Percentiles rank a stretch among this genome's conserved stretches.
Conservation (phyloP, 805 yeast genomes). For the Tetrapisispora nanseiensis region DNA sequence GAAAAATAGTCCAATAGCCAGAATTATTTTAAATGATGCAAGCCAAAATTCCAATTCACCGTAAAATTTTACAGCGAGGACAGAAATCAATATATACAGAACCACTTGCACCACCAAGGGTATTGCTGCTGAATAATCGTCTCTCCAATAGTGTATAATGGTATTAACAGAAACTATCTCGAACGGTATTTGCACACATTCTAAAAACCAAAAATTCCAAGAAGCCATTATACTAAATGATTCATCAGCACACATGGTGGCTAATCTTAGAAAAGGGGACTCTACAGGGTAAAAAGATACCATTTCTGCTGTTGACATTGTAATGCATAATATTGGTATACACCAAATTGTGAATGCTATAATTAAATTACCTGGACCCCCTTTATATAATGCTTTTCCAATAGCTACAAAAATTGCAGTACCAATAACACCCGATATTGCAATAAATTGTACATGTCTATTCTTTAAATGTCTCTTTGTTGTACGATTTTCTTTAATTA, state of each 20-base stretch:
- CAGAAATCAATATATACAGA: constrained; percentile 52
- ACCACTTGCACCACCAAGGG: constrained; percentile 57
- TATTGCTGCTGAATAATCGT: constrained; percentile 63
- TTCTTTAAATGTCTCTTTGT: constrained; percentile 45
- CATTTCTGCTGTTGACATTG: constrained; percentile 69
- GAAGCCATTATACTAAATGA: constrained; percentile 69
- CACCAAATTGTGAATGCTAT: constrained; percentile 62
- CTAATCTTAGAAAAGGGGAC: constrained; percentile 67
- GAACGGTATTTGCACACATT: constrained; percentile 70
- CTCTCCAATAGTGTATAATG: constrained; percentile 72
- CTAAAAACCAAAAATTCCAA: constrained; percentile 70
- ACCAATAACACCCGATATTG: constrained; percentile 77
- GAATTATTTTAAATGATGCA: constrained; percentile 59
- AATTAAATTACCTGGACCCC: constrained; percentile 64
- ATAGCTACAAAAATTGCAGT: constrained; percentile 70
- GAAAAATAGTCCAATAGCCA: constrained; percentile 65
- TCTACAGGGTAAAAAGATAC: constrained; percentile 66
- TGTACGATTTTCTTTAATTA: background rate
- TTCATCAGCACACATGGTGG: constrained; percentile 67
- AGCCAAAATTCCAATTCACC: constrained; percentile 82
- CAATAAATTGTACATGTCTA: constrained; percentile 69
- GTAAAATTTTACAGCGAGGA: constrained; percentile 63
- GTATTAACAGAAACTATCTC: constrained; percentile 76
- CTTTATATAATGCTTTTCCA: constrained; percentile 51
- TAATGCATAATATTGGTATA: constrained; percentile 54